Evolutionary conservation across 2,329 filamentous ascomycete species (phyloP), one percentile per base, ranked within the genome.

Genomic region (Sporothrix pseudoabietina): DNA sequence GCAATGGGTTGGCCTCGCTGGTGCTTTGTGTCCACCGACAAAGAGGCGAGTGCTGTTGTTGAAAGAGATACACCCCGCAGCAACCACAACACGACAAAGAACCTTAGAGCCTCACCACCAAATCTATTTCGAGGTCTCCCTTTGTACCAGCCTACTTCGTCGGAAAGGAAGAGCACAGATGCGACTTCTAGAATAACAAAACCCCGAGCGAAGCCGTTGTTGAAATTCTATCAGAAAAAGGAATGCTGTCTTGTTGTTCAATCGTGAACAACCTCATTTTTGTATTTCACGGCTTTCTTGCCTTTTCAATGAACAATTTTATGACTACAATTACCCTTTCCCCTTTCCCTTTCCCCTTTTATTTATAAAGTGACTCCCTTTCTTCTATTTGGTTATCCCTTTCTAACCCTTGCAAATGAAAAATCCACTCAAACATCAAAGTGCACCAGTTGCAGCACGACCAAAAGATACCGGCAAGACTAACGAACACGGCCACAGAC

Each of bases 401-500:
- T 30, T 30, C 32, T 35, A 16, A n/a, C n/a, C 19, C 19, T 19
- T 32, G 39, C 54, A 39, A 32, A 75, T 75, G 74, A 75, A 72
- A 39, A 73, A 71, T 35, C 66, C 69, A 59, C 74, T 73, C 35
- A 75, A 73, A 22, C 73, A 70, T 22, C 66, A 65, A 12, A 75
- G 73, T 26, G 71, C 68, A n/a, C 52, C 73, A 4, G 70, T 69
- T 59, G 35, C 41, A 68, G 44, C 71, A 32, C 35, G 22, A 47
- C 19, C 65, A 52, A n/a, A 14, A 19, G 65, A 68, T 22, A 65
- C 30, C 12, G 63, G 16, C 59, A 66, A 55, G 6, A 61, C 47
- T 6, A 41, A 19, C 35, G 52, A 66, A 26, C 44, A 59, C 10
- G 35, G 57, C 39, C 61, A 66, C 44, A 65, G 55, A 32, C 35